Evolutionary conservation across 805 yeast genomes (phyloP), one percentile per base, ranked within the genome.

Genomic region (Barnettozyma pratensis): DNA sequence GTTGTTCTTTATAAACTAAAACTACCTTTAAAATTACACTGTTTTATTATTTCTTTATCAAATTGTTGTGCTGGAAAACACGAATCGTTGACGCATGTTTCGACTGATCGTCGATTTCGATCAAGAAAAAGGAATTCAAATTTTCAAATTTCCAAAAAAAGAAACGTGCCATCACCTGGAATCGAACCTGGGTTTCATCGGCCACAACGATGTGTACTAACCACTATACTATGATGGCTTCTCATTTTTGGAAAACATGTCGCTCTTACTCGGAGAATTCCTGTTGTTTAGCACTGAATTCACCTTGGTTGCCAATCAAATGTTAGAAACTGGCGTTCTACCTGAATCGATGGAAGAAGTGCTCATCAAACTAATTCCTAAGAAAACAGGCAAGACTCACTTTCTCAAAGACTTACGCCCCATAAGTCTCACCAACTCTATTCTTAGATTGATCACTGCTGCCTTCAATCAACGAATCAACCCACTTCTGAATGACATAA

Each of bases 131-230:
- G 12, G 7, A 31, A 30, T 9, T 27, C 26, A 14, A 37, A n/a
- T n/a, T n/a, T n/a, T n/a, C n/a, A n/a, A n/a, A n/a, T n/a, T n/a
- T n/a, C n/a, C n/a, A 34, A 38, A 45, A 44, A 52, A 51, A 70
- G 68, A 64, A 57, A 51, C 51, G 19, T 79, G 83, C 83, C 82
- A 81, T 73, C 70, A 73, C 83, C 83, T 75, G 79, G 83, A 79
- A 78, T 78, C 83, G 84, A 79, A 79, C 83, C 76, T 76, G 81
- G 83, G 83, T 78, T 75, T 78, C 77, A 69, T 76, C 83, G 79
- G 83, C 83, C 83, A 79, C 83, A 79, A 79, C 79, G 83, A 76
- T 69, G 76, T 77, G 83, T 79, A 79, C 83, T 79, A 68, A 77
- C 84, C 84, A 79, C 84, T 79, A 79, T 79, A 79, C 72, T 68